Base-by-base conservation (phyloP, 139 green algal species). In the Coelastrella sp. region DNA sequence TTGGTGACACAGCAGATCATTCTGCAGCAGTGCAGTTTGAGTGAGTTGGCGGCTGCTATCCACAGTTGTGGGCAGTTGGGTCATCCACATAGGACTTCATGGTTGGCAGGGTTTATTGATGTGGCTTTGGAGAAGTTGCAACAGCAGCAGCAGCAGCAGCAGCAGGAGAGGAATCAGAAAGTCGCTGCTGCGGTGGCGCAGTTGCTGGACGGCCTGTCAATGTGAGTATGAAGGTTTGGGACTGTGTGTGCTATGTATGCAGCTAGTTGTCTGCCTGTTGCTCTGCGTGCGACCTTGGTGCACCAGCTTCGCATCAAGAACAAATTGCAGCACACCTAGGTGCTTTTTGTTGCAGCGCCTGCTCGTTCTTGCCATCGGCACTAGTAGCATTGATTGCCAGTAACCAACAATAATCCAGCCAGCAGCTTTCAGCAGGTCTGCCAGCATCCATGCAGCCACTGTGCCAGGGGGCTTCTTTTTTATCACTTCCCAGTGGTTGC, bases 201-300 rank as follows among this genome's bases (percentile, higher is more conserved):
- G n/a, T 47, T 13, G 32, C 47, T 87, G 82, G 82, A 87, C 47
- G 82, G 23, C 13, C 32, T 87, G 82, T 87, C 82, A 54, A 54
- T 61, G 82, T 87, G 65, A 87, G 82, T 79, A 14, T 3, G 7
- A 76, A 32, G 68, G 22, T 76, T 3, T n/a, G 5, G 8, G 8
- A 19, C 10, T 10, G 8, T 13, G 11, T 19, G 61, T 13, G 11
- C 10, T 13, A 71, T 71, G 3, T 2, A 71, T 71, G 61, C 61
- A 19, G 61, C 61, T 0, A 0, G 0, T 13, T 13, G 61, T 19
- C 61, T 71, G 61, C 11, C 10, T 19, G 61, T 10, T 71, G 10
- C 0, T 71, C 8, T 71, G 61, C 11, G 61, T 19, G 11, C 11
- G 8, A 10, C 3, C 61, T 71, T 71, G 8, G 61, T 71, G 61